Conservation (phyloP, 352 stramenopile genomes). For the Globisporangium spiculum region DNA sequence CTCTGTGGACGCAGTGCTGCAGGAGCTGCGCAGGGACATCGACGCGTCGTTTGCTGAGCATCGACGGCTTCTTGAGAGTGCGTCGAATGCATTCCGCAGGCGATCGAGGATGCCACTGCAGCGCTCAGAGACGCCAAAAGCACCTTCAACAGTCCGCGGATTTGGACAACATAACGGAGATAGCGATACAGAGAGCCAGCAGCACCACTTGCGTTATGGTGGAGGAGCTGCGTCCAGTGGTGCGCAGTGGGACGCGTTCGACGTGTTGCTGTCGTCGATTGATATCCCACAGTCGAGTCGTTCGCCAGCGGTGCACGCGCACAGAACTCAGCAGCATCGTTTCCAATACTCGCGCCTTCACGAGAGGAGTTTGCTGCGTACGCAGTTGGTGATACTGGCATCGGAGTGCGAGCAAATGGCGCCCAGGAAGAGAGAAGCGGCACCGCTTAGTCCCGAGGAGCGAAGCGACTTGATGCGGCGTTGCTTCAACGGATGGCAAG, state of each 20-base stretch:
- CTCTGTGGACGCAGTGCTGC: constrained; percentile 7
- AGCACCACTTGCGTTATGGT: not conserved
- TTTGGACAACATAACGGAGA: not conserved
- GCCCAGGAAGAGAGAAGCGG: not conserved
- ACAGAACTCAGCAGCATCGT: not conserved
- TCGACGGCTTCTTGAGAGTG: constrained; percentile 6
- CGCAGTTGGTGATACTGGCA: constrained; percentile 7
- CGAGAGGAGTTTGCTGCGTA: constrained; percentile 2
- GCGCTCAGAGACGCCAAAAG: not conserved
- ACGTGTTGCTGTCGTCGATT: constrained; percentile 6
- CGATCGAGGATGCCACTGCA: not conserved
- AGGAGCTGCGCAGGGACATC: constrained; percentile 9
- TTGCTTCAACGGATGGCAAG: not conserved
- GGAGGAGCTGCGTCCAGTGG: not conserved
- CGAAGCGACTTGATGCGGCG: not conserved
- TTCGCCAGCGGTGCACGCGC: not conserved
- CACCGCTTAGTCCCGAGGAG: not conserved
- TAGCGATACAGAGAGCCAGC: not conserved
- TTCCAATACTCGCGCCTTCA: not conserved
- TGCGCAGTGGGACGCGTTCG: constrained; percentile 1
- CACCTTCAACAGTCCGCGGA: not conserved
- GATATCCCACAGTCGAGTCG: not conserved
- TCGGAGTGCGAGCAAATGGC: not conserved
- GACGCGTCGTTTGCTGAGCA: constrained; percentile 10
- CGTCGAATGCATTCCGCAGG: not conserved